Evolutionary conservation across 1,284 basidiomycete genomes (phyloP).

Genomic region (Butyriboletus appendiculatus): DNA sequence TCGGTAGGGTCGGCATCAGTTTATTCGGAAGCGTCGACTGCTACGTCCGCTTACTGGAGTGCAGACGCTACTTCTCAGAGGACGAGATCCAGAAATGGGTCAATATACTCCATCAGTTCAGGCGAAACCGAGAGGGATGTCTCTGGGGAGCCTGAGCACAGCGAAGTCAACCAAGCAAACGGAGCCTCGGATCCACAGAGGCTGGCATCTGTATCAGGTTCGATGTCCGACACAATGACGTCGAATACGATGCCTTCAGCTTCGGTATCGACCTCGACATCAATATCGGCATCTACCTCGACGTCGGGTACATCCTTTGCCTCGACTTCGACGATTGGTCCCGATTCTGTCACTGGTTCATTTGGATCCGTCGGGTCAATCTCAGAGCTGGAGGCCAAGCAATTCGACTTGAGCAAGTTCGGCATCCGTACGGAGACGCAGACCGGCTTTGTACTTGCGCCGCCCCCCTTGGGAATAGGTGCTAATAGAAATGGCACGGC

Average conservation of each 20-base stretch:
- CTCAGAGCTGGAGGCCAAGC: slow-evolving; percentile 25
- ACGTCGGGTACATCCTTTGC: slow-evolving; percentile 11
- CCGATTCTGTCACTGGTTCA: slow-evolving; percentile 10
- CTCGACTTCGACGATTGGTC: slow-evolving; percentile 15
- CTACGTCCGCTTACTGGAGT: slow-evolving; percentile 23
- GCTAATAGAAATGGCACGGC: background rate
- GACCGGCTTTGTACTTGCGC: slow-evolving; percentile 24
- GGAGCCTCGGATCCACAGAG: background rate
- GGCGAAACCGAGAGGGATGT: slow-evolving; percentile 23
- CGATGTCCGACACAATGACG: slow-evolving; percentile 3
- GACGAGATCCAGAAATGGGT: slow-evolving; percentile 17
- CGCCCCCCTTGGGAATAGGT: slow-evolving; percentile 26
- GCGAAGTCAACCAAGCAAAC: slow-evolving; percentile 3
- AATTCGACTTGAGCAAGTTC: slow-evolving; percentile 20
- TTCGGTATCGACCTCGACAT: slow-evolving; percentile 19
- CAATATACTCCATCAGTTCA: slow-evolving; percentile 15
- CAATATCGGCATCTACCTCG: slow-evolving; percentile 12
- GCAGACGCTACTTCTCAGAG: slow-evolving; percentile 5
- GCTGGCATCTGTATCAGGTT: background rate
- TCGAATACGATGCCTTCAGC: slow-evolving; percentile 6
- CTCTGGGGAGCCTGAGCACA: slow-evolving; percentile 12
- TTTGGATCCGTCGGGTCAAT: slow-evolving; percentile 26
- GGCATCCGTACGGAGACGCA: slow-evolving; percentile 1
- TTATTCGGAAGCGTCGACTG: slow-evolving; percentile 33
- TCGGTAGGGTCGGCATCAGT: slow-evolving; percentile 29